These are phyloP conservation scores for Monilinia fructicola DNA, from an alignment of 2,329 filamentous ascomycete species.

Conservation along the genomic window DNA sequence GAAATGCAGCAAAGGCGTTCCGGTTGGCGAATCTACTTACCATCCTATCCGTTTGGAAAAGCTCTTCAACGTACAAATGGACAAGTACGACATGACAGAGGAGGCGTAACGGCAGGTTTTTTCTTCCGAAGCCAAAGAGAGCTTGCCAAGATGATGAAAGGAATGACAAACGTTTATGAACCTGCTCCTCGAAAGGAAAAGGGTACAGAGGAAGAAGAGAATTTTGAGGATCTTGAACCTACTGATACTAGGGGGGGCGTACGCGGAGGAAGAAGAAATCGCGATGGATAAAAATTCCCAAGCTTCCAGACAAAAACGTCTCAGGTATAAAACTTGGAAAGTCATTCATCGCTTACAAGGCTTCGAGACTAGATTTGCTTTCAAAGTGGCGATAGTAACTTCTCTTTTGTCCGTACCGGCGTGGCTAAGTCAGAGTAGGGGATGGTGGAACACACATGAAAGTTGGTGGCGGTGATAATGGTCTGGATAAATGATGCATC, in stretches of 20 bases:
- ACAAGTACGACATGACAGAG: slow-evolving; percentile 59
- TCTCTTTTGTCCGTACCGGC: slow-evolving; percentile 54
- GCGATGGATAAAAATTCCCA: slow-evolving; percentile 44
- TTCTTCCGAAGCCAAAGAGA: slow-evolving; percentile 42
- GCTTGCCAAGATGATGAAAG: slow-evolving; percentile 40
- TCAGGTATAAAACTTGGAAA: slow-evolving; percentile 51
- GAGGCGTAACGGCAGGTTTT: slow-evolving; percentile 55
- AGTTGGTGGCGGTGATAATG: slow-evolving; percentile 56
- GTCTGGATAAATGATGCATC: slow-evolving; percentile 44
- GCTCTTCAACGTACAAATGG: slow-evolving; percentile 54
- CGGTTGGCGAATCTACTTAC: slow-evolving; percentile 48
- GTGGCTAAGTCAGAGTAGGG: slow-evolving; percentile 47
- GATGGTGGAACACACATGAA: slow-evolving; percentile 57
- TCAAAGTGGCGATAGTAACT: slow-evolving; percentile 55
- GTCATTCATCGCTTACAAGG: slow-evolving; percentile 54
- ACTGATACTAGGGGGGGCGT: slow-evolving; percentile 36
- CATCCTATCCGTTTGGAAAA: slow-evolving; percentile 56
- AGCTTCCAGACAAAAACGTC: slow-evolving; percentile 42
- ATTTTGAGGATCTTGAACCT: slow-evolving; percentile 30
- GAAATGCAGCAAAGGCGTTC: slow-evolving; percentile 48
- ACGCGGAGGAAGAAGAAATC: slow-evolving; percentile 43
- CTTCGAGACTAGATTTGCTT: slow-evolving; percentile 57
- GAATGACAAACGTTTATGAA: slow-evolving; percentile 41
- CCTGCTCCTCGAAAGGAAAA: slow-evolving; percentile 36
- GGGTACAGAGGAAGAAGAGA: slow-evolving; percentile 33